Evolutionary conservation across 2,329 filamentous ascomycete species (phyloP).

Genomic region (Alternaria incomplexa): DNA sequence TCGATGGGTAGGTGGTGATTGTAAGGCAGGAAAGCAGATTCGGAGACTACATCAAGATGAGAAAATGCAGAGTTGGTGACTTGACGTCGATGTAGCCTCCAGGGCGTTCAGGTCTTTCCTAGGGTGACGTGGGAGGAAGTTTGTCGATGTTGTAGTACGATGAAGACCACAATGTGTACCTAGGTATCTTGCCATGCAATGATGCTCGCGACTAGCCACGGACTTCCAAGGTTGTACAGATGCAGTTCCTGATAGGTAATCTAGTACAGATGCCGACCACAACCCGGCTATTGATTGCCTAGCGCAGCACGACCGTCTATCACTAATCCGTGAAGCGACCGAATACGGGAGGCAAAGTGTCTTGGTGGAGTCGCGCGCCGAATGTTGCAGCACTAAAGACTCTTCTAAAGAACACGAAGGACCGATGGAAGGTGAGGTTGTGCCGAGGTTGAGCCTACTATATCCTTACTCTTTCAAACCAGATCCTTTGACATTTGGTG

Average conservation of each 20-base stretch:
- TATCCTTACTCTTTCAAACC: background rate
- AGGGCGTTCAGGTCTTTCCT: background rate
- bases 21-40: background rate
- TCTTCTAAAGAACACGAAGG: background rate
- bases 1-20: background rate
- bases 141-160: background rate
- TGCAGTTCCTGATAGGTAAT: background rate
- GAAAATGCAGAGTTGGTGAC: background rate
- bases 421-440: background rate
- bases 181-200: background rate
- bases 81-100: background rate
- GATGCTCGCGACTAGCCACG: background rate
- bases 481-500: background rate
- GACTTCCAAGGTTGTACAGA: background rate
- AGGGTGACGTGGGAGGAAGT: background rate
- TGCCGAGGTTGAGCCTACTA: background rate
- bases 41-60: background rate
- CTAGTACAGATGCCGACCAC: background rate
- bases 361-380: background rate
- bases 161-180: background rate
- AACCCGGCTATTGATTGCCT: background rate
- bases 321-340: background rate
- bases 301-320: background rate
- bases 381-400: background rate
- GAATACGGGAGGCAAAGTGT: background rate